Conservation (phyloP, 1,139 yeast species). For the Starmera stellimalicola region DNA sequence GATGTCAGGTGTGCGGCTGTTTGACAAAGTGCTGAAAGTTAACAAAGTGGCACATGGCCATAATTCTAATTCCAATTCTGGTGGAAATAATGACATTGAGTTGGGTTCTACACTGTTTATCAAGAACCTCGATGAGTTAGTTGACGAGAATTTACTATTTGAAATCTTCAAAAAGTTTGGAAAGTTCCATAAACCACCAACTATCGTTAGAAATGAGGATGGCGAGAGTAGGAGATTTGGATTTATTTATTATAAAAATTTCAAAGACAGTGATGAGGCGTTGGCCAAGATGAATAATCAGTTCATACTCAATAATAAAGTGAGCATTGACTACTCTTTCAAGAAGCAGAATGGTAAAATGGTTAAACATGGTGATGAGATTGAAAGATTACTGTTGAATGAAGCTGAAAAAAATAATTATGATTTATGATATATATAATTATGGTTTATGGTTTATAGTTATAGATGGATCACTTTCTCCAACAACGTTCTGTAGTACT, state of each 20-base stretch:
- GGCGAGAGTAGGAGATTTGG: conserved; percentile 59
- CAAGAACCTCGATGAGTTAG: conserved; percentile 61
- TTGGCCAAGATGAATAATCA: conserved; percentile 61
- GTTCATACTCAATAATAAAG: conserved; percentile 55
- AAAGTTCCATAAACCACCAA: conserved; percentile 40
- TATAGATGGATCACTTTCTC: conserved; percentile 1
- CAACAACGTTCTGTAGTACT: conserved; percentile 2
- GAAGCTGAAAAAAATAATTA: conserved; percentile 41
- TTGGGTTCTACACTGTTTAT: conserved; percentile 73
- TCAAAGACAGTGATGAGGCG: conserved; percentile 66
- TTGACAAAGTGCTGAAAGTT: conserved; percentile 54
- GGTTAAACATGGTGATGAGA: conserved; percentile 67
- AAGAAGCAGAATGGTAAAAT: conserved; percentile 50
- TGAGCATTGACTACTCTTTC: conserved; percentile 61
- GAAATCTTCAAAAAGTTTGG: conserved; percentile 72
- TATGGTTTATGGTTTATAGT: background rate
- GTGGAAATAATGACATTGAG: conserved; percentile 24
- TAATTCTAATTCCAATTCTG: conserved; percentile 6
- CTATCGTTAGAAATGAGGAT: conserved; percentile 40
- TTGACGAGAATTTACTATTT: conserved; percentile 49
- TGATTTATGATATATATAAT: background rate
- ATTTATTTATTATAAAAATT: conserved; percentile 49
- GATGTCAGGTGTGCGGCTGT: conserved; percentile 54
- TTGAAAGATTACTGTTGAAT: conserved; percentile 64
- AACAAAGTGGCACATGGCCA: conserved; percentile 36